Conservation (phyloP, 2,329 filamentous ascomycete genomes). For the Aureobasidium sp. region DNA sequence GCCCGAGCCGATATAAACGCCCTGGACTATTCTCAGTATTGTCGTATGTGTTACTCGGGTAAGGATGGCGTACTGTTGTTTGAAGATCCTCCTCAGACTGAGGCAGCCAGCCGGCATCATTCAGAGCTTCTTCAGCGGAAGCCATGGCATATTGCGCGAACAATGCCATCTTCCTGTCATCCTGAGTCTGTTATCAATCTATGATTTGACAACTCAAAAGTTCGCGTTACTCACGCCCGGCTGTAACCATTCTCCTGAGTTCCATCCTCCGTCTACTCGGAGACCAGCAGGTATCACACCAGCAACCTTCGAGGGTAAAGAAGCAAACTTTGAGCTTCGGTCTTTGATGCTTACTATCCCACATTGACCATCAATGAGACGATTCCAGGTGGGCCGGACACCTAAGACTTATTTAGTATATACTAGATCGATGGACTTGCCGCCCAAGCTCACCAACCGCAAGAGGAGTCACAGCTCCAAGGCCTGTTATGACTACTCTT, state of each 20-base stretch:
- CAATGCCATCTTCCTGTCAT: conserved; percentile 73
- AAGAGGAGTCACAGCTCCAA: conserved; percentile 41
- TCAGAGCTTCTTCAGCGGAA: conserved; percentile 75
- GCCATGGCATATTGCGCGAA: conserved; percentile 91
- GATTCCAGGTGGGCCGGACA: conserved; percentile 68
- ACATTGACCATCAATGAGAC: conserved; percentile 70
- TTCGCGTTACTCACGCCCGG: conserved; percentile 26
- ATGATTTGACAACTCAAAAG: conserved; percentile 24
- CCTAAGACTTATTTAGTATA: conserved; percentile 37
- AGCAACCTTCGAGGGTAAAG: conserved; percentile 77
- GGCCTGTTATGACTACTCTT: conserved; percentile 44
- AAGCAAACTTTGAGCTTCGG: conserved; percentile 57
- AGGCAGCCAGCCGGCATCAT: conserved; percentile 72
- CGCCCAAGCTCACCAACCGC: conserved; percentile 25
- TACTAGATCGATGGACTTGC: not conserved
- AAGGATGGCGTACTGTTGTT: conserved; percentile 49
- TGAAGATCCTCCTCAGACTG: conserved; percentile 57
- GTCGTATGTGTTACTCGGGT: conserved; percentile 5
- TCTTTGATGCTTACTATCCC: conserved; percentile 69
- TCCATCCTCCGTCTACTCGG: conserved; percentile 39
- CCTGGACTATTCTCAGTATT: conserved; percentile 39
- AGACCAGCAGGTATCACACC: conserved; percentile 64
- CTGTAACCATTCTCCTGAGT: conserved; percentile 40
- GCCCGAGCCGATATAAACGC: conserved; percentile 88
- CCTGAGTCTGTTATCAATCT: conserved; percentile 41